Base-by-base conservation (phyloP, 805 yeast genomes). In the Saccharomycopsis babjevae region DNA sequence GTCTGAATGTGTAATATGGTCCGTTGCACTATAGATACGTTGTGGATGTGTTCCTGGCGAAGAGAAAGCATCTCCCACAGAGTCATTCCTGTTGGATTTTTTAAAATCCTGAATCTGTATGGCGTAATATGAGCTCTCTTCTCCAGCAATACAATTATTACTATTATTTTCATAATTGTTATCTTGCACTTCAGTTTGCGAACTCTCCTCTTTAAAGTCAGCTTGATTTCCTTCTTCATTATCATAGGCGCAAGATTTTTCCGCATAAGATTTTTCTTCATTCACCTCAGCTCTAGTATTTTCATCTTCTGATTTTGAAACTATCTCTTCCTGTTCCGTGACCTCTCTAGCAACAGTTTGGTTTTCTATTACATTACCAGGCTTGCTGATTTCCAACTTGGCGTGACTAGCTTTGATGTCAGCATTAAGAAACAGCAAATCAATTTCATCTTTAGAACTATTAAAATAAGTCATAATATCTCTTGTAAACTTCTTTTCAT, bases 231-330 rank as follows among this genome's bases (percentile, higher is more conserved):
- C 13, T 6, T 40, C 46, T 13, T 40, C 20, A n/a, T 3, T 18
- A 18, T 40, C 46, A n/a, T 4, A 18, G 7, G 22, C 22, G 1
- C 20, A 16, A 5, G 2, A 16, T n/a, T 25, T 62, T 54, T 59
- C 65, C 50, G 54, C 66, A 30, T 28, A 55, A 32, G 52, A 56
- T 32, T 66, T 66, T 38, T 65, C 68, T 25, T 63, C 59, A 36
- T 65, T 68, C 67, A 39, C 62, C 67, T 28, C 22, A n/a, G 30
- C 52, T 25, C 16, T 15, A 5, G 32, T 16, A 2, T 10, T 46
- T 10, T 22, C 50, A 6, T 18, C 28, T 2, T 20, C 18, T 34
- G 38, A 34, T 7, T 7, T 13, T 34, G 38, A 34, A 10, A 7
- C 38, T 34, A 34, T 34, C 11, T 7, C 10, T 13, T 34, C 38